Evolutionary conservation across 2,329 filamentous ascomycete species (phyloP).

Genomic region (Pestalotiopsis sp.): DNA sequence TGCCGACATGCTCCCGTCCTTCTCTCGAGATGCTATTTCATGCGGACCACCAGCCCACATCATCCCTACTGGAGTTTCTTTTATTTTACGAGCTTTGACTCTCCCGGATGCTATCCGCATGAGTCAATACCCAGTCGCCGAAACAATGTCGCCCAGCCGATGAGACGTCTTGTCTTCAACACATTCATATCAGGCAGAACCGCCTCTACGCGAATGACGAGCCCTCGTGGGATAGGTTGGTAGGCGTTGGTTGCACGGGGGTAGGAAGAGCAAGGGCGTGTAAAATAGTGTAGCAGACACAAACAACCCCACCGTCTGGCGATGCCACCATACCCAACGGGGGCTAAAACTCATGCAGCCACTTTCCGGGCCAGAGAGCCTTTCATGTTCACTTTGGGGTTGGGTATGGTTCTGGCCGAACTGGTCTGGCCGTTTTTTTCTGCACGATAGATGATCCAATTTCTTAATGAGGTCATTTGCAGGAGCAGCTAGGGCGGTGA

Average conservation of each 20-base stretch:
- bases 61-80: background rate
- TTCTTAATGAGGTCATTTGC: background rate
- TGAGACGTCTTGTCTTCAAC: background rate
- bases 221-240: conserved; percentile 22
- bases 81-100: conserved; percentile 9
- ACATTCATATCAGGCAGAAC: conserved; percentile 13
- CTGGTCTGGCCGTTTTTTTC: background rate
- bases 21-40: background rate
- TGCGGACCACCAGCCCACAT: background rate
- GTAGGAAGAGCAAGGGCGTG: conserved; percentile 11
- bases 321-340: conserved; percentile 14
- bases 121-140: background rate
- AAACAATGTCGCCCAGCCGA: background rate
- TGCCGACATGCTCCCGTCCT: background rate
- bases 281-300: background rate
- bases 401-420: background rate
- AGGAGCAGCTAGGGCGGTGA: background rate
- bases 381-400: background rate
- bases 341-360: conserved; percentile 16
- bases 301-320: conserved; percentile 15
- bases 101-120: conserved; percentile 1
- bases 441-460: background rate
- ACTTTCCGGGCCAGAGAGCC: conserved; percentile 11
- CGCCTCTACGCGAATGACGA: conserved; percentile 28
- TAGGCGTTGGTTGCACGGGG: conserved; percentile 17